These are phyloP conservation scores for Dalbergia oliveri DNA, from an alignment of 306 rosid species.

Conservation along the genomic window DNA sequence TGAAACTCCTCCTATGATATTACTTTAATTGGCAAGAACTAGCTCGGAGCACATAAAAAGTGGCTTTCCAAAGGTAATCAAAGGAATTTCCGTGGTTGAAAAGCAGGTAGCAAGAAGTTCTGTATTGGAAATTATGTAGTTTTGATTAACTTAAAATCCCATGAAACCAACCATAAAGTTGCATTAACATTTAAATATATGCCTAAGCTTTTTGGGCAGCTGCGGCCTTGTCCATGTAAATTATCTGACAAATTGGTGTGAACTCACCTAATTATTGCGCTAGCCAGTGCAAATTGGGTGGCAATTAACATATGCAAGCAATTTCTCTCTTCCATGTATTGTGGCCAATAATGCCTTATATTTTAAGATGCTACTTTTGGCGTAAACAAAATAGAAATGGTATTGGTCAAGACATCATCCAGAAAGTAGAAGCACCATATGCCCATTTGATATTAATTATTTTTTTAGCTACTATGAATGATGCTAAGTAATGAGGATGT, in stretches of 20 bases:
- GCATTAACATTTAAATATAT: slow-evolving; percentile 43
- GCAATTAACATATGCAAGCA: slow-evolving; percentile 41
- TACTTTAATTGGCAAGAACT: slow-evolving; percentile 42
- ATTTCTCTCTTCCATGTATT: slow-evolving; percentile 35
- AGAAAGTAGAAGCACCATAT: slow-evolving; percentile 30
- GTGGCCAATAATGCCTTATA: slow-evolving; percentile 44
- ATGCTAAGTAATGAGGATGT: slow-evolving; percentile 22
- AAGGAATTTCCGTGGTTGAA: slow-evolving; percentile 37
- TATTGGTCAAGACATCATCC: slow-evolving; percentile 30
- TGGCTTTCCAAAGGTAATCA: slow-evolving; percentile 43
- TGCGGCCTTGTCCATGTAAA: slow-evolving; percentile 11
- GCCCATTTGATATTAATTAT: slow-evolving; percentile 23
- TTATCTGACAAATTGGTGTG: slow-evolving; percentile 33
- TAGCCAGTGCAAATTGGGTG: slow-evolving; percentile 25
- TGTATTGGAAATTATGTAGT: neutral
- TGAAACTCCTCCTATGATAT: slow-evolving; percentile 19
- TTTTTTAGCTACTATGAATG: neutral
- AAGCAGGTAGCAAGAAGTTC: slow-evolving; percentile 31
- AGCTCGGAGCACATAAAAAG: slow-evolving; percentile 42
- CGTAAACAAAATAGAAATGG: slow-evolving; percentile 14
- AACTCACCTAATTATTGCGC: slow-evolving; percentile 35
- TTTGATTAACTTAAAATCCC: slow-evolving; percentile 39
- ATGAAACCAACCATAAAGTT: slow-evolving; percentile 48
- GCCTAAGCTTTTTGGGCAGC: slow-evolving; percentile 40
- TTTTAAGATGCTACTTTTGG: slow-evolving; percentile 36